Conservation (phyloP, 192 early-diverging fungal genomes). For the Dissophora ornata region DNA sequence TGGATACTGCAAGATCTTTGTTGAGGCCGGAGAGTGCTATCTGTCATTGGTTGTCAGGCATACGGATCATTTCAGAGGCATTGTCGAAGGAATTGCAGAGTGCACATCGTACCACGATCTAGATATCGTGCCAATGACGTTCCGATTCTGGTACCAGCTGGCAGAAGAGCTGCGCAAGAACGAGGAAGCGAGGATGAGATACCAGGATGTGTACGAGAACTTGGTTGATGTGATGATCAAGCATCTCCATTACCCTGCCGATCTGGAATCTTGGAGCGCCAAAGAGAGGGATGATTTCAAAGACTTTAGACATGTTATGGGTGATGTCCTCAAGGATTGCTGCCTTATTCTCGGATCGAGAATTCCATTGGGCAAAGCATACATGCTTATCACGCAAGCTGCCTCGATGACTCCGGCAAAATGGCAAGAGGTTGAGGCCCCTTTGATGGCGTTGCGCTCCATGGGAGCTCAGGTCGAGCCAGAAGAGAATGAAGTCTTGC, state of each 20-base stretch:
- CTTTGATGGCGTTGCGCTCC: conserved; percentile 91
- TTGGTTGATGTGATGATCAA: conserved; percentile 87
- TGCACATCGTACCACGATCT: conserved; percentile 84
- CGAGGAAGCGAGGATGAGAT: conserved; percentile 63
- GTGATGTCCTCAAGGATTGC: conserved; percentile 96
- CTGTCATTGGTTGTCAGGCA: conserved; percentile 76
- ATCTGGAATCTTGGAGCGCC: conserved; percentile 74
- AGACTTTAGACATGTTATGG: conserved; percentile 96
- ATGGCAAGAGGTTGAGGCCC: conserved; percentile 97
- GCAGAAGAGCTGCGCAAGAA: conserved; percentile 70
- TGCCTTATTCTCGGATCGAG: conserved; percentile 84
- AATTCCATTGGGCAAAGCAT: conserved; percentile 72
- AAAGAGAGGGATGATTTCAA: conserved; percentile 96
- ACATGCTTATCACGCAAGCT: conserved; percentile 55
- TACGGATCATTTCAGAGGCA: conserved; percentile 72
- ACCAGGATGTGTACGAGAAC: conserved; percentile 70
- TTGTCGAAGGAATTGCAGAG: conserved; percentile 86
- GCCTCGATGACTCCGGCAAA: conserved; percentile 46
- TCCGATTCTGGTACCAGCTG: conserved; percentile 90
- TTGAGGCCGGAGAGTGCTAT: conserved; percentile 92
- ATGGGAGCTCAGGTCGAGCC: conserved; percentile 88
- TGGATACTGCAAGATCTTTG: conserved; percentile 87
- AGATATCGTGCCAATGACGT: conserved; percentile 91
- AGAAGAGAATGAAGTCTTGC: conserved; percentile 81
- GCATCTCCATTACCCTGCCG: conserved; percentile 90